These are phyloP conservation scores for Carex kokanica DNA, from an alignment of 176 grass and related monocot species.

Conservation along the genomic window DNA sequence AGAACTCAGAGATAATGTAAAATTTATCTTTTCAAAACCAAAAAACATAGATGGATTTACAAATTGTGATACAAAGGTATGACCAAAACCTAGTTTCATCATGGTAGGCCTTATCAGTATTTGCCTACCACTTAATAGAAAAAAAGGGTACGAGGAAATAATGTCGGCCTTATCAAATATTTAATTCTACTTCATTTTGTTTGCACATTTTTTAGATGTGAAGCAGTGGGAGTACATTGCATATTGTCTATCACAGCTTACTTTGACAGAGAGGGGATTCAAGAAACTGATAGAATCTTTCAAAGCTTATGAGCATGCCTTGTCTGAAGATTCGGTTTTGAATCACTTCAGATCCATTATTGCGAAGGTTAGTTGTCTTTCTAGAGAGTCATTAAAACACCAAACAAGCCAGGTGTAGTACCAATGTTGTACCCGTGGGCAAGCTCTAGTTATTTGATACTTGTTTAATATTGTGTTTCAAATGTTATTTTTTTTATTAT, in stretches of 20 bases:
- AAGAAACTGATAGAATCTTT: conserved; percentile 96
- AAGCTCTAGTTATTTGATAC: not conserved
- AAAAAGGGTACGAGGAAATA: not conserved
- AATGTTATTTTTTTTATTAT: not conserved
- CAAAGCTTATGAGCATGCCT: conserved; percentile 83
- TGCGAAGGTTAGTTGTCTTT: conserved; percentile 47
- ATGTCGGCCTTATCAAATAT: not conserved
- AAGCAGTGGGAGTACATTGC: conserved; percentile 87
- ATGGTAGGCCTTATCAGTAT: not conserved
- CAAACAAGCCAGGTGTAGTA: not conserved
- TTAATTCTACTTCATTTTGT: not conserved
- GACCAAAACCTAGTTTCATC: not conserved
- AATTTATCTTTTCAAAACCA: not conserved
- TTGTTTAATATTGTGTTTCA: not conserved
- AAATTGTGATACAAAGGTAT: not conserved
- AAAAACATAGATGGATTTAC: not conserved
- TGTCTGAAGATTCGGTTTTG: conserved; percentile 81
- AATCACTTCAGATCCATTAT: conserved; percentile 84
- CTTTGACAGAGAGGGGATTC: conserved; percentile 85
- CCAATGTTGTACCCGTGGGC: not conserved
- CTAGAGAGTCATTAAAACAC: not conserved
- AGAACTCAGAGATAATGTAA: not conserved
- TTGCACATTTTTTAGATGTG: conserved; percentile 57
- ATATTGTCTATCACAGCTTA: conserved; percentile 94
- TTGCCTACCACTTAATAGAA: conserved; percentile 1